Conservation (phyloP, 805 yeast species). For the Pichia nanzhaoensis region DNA sequence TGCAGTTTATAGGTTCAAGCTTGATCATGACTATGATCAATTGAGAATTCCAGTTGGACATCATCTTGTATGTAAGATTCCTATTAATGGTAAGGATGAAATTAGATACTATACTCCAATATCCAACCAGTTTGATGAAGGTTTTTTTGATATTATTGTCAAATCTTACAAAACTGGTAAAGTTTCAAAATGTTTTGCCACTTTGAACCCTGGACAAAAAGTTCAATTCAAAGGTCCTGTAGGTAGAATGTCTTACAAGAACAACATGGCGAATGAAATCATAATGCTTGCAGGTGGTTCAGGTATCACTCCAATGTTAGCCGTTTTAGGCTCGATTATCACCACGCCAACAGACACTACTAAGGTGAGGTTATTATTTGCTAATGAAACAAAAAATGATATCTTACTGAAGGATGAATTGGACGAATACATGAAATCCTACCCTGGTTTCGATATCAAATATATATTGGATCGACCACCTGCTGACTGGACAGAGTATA, state of each 20-base stretch:
- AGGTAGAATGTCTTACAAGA: conserved; percentile 55
- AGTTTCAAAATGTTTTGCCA: conserved; percentile 62
- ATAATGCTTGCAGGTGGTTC: conserved; percentile 80
- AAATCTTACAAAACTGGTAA: conserved; percentile 69
- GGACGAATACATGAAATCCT: conserved; percentile 58
- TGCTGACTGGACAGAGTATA: conserved; percentile 41
- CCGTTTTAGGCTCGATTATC: conserved; percentile 63
- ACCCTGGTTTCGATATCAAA: conserved; percentile 55
- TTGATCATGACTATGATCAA: conserved; percentile 52
- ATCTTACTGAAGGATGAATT: conserved; percentile 65
- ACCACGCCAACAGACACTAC: conserved; percentile 65
- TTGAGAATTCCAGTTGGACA: conserved; percentile 69
- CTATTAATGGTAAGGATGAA: conserved; percentile 43
- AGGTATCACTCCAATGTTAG: conserved; percentile 86
- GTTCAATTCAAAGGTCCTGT: conserved; percentile 76
- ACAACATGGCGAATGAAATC: conserved; percentile 56
- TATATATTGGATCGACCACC: conserved; percentile 53
- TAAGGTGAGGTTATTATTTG: conserved; percentile 54
- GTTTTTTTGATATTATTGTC: conserved; percentile 69
- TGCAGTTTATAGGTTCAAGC: conserved; percentile 68
- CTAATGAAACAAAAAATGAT: conserved; percentile 73
- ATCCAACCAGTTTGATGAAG: conserved; percentile 60
- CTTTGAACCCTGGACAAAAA: conserved; percentile 54
- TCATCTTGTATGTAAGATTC: conserved; percentile 54
- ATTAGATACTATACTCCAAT: conserved; percentile 74